Percentiles rank a stretch among this genome's conserved stretches.
Evolutionary conservation across 371 early-diverging fungal genomes (phyloP).

Genomic region (Haplosporangium sp.): DNA sequence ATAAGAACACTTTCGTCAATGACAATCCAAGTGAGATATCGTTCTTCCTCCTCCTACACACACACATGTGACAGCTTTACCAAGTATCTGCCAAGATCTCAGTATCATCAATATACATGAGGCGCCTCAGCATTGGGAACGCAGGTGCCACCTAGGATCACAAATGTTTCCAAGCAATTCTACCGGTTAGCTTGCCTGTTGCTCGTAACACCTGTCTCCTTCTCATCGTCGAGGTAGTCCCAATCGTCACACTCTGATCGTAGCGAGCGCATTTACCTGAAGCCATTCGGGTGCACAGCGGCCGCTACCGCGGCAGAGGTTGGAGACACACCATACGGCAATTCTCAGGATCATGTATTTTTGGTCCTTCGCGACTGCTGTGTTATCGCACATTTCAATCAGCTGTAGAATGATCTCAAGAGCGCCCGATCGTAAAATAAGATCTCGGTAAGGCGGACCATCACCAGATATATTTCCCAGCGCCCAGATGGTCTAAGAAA

Average conservation of each 20-base stretch:
- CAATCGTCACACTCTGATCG: no score
- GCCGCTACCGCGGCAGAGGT: conserved; percentile 49
- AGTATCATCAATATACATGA: conserved; percentile 60
- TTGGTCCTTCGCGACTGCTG: conserved; percentile 45
- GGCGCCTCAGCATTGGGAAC: conserved; percentile 60
- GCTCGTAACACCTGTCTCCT: no score
- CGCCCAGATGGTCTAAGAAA: conserved; percentile 47
- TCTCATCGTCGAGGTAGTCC: no score
- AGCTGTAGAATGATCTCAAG: conserved; percentile 42
- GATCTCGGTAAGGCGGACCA: conserved; percentile 51
- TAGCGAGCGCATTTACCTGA: conserved; percentile 22
- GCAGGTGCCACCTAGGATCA: conserved; percentile 61
- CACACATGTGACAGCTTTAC: conserved; percentile 37
- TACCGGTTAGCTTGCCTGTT: no score
- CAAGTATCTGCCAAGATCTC: conserved; percentile 65
- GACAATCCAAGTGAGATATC: background rate
- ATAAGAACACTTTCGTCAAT: background rate
- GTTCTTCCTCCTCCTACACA: background rate
- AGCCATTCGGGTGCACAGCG: conserved; percentile 51
- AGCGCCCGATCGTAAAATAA: conserved; percentile 44
- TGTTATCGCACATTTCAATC: conserved; percentile 51
- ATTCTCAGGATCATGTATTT: conserved; percentile 52
- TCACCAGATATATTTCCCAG: conserved; percentile 53
- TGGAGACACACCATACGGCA: conserved; percentile 55
- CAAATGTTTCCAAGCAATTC: no score